A percentile compares a stretch with the other conserved stretches of the same genome.
Evolutionary conservation across 129 eudicot species (phyloP).

Genomic region (Kitagawia praeruptora): DNA sequence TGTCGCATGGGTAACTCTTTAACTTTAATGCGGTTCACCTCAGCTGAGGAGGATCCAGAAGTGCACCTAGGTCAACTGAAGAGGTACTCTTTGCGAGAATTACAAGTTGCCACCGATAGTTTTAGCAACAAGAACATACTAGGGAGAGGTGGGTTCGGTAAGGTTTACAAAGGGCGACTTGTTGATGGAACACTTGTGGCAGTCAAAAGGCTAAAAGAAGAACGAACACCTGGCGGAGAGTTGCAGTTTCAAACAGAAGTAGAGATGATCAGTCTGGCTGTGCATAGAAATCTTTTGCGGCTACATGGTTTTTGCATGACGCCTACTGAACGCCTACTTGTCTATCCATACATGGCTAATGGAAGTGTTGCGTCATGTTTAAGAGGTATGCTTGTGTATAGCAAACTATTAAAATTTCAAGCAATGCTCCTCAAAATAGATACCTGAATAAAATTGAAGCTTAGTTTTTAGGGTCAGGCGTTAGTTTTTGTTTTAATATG

Average conservation of each 20-base stretch:
- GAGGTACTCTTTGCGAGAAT: constrained; percentile 68
- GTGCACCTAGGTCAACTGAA: constrained; percentile 86
- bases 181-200: constrained; percentile 83
- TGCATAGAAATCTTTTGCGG: constrained; percentile 78
- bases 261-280: constrained; percentile 97
- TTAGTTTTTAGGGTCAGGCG: neutral
- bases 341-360: constrained; percentile 90
- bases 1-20: neutral
- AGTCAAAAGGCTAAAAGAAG: constrained; percentile 79
- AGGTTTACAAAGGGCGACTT: constrained; percentile 81
- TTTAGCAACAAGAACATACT: constrained; percentile 85
- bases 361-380: constrained; percentile 92
- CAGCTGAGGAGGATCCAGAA: constrained; percentile 96
- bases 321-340: constrained; percentile 81
- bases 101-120: constrained; percentile 85
- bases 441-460: neutral
- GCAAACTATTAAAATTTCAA: neutral
- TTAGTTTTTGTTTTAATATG: neutral
- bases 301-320: constrained; percentile 90
- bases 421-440: neutral
- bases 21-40: constrained; percentile 6
- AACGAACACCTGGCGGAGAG: constrained; percentile 91
- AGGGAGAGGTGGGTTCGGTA: constrained; percentile 91
- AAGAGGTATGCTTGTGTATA: constrained; percentile 45
- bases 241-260: constrained; percentile 90